A percentile compares a stretch with the other conserved stretches of the same genome.
Evolutionary conservation across 495 filamentous ascomycete species (phyloP).

Genomic region (Aspergillus saccharolyticus): DNA sequence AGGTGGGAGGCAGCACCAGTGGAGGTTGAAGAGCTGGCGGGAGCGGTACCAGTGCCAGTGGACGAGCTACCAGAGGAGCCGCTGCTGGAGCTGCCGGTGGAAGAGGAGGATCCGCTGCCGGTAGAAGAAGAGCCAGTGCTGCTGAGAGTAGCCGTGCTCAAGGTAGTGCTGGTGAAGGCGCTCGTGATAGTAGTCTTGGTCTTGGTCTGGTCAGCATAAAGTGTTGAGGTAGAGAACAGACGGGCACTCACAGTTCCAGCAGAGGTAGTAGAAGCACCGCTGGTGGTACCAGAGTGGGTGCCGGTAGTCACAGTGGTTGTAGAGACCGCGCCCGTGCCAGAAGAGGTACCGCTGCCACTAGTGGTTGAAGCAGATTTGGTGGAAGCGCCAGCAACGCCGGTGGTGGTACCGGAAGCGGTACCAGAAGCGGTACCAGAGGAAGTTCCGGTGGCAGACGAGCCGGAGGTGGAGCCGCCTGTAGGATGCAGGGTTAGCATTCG

Average conservation of each 20-base stretch:
- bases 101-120: slow-evolving; percentile 9
- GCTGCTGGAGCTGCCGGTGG: slow-evolving; percentile 12
- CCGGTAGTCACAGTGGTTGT: slow-evolving; percentile 10
- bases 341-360: slow-evolving; percentile 16
- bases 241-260: slow-evolving; percentile 7
- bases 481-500: neutral
- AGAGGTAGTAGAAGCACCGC: slow-evolving; percentile 4
- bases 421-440: slow-evolving; percentile 8
- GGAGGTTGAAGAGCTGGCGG: slow-evolving; percentile 14
- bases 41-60: slow-evolving; percentile 13
- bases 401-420: slow-evolving; percentile 24
- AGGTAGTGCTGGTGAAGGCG: slow-evolving; percentile 3
- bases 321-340: slow-evolving; percentile 8
- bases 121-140: slow-evolving; percentile 4
- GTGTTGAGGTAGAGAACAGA: neutral
- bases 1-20: slow-evolving; percentile 30
- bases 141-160: slow-evolving; percentile 7
- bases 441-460: slow-evolving; percentile 18
- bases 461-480: slow-evolving; percentile 19
- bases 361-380: slow-evolving; percentile 23
- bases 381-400: slow-evolving; percentile 22
- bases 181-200: slow-evolving; percentile 1
- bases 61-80: slow-evolving; percentile 18
- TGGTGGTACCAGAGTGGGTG: slow-evolving; percentile 14
- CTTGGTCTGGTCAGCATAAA: neutral